These are phyloP conservation scores for Serendipita indica DNA, from an alignment of 768 basidiomycete genomes.

Conservation along the genomic window DNA sequence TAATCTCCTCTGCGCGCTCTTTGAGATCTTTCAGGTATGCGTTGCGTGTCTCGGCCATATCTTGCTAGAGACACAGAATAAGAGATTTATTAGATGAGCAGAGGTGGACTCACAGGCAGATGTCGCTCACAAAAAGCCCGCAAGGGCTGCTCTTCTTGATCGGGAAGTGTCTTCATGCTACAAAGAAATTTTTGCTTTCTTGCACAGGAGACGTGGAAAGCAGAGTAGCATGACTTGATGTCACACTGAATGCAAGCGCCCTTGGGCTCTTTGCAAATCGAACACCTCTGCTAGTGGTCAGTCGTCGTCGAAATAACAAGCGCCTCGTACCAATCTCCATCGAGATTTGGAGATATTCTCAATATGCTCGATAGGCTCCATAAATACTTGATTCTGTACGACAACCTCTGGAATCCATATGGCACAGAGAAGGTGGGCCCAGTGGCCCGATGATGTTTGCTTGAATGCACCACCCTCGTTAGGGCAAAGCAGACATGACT, in stretches of 20 bases:
- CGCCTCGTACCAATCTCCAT: constrained; percentile 76
- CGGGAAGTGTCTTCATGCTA: constrained; percentile 74
- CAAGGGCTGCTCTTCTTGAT: constrained; percentile 50
- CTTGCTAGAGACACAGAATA: constrained; percentile 32
- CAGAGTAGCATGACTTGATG: constrained; percentile 76
- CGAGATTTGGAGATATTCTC: constrained; percentile 78
- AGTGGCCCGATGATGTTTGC: constrained; percentile 80
- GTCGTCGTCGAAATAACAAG: background rate
- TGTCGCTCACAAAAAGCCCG: constrained; percentile 83
- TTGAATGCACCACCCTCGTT: constrained; percentile 98
- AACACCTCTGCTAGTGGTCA: constrained; percentile 34
- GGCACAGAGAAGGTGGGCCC: constrained; percentile 93
- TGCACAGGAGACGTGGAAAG: constrained; percentile 92
- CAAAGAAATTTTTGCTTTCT: constrained; percentile 69
- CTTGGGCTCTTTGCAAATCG: constrained; percentile 40
- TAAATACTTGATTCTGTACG: constrained; percentile 87
- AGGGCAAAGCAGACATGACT: constrained; percentile 93
- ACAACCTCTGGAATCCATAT: constrained; percentile 95
- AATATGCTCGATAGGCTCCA: constrained; percentile 91
- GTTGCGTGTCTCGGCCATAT: constrained; percentile 48
- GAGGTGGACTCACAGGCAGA: constrained; percentile 52
- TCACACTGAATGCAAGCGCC: constrained; percentile 96
- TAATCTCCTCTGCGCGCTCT: constrained; percentile 1
- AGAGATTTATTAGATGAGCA: background rate
- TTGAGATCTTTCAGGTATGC: constrained; percentile 41